A percentile compares a stretch with the other conserved stretches of the same genome.
Conservation (phyloP, 202 grass and related monocot species). For the Brachypodium distachyon region DNA sequence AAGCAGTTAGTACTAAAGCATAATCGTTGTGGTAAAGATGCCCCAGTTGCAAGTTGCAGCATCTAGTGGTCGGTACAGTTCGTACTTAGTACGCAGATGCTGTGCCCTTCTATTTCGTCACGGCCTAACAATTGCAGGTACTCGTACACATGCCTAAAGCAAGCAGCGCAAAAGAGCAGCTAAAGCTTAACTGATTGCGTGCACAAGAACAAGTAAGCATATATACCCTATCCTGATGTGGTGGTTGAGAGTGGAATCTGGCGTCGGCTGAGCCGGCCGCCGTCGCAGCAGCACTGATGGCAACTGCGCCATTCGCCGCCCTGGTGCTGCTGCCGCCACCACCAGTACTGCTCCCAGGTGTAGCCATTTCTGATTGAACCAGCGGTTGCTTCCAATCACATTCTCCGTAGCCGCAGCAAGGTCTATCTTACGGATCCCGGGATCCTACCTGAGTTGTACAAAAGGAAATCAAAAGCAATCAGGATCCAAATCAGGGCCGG, state of each 20-base stretch:
- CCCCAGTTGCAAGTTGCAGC: conserved; percentile 17
- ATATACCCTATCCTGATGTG: conserved; percentile 40
- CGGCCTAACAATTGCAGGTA: conserved; percentile 2
- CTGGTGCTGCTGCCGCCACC: conserved; percentile 31
- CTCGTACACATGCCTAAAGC: conserved; percentile 19
- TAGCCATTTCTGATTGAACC: conserved; percentile 22
- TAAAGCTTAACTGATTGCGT: conserved; percentile 7
- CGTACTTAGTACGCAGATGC: conserved; percentile 35
- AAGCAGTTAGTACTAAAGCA: conserved; percentile 18
- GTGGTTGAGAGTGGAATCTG: conserved; percentile 53
- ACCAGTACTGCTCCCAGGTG: conserved; percentile 37
- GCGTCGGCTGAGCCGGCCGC: conserved; percentile 53
- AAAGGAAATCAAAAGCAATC: background rate
- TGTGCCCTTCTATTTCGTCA: conserved; percentile 20
- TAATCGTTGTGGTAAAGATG: conserved; percentile 30
- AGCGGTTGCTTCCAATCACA: conserved; percentile 38
- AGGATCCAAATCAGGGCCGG: conserved; percentile 22
- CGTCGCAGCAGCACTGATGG: conserved; percentile 65
- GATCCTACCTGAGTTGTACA: conserved; percentile 16
- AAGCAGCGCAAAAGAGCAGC: conserved; percentile 18
- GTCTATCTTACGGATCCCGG: conserved; percentile 18
- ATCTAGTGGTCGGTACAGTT: conserved; percentile 32
- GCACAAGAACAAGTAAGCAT: conserved; percentile 13
- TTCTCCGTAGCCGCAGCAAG: conserved; percentile 22
- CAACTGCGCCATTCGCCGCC: conserved; percentile 31